These are phyloP conservation scores for Panaeolus cyanescens DNA, from an alignment of 768 basidiomycete genomes.

Conservation along the genomic window DNA sequence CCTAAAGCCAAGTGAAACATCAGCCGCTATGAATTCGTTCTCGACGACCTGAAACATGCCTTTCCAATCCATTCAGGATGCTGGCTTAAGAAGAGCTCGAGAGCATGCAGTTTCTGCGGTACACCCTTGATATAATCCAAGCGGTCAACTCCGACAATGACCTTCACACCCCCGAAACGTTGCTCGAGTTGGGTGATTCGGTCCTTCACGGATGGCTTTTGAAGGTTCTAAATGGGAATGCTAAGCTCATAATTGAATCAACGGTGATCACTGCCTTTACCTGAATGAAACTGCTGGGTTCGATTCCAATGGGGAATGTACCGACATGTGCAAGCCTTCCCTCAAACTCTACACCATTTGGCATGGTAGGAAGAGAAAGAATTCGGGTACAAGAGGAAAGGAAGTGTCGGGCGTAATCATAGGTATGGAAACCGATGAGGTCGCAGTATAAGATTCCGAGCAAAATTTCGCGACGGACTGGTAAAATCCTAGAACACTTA, in stretches of 20 bases:
- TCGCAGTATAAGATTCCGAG: constrained; percentile 95
- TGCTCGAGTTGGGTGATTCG: constrained; percentile 83
- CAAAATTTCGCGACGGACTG: constrained; percentile 96
- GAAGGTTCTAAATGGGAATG: constrained; percentile 58
- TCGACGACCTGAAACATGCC: constrained; percentile 37
- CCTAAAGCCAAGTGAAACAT: constrained; percentile 42
- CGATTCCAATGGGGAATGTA: constrained; percentile 99
- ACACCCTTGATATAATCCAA: constrained; percentile 99
- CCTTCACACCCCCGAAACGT: constrained; percentile 91
- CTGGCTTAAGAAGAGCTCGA: constrained; percentile 95
- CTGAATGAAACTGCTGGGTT: constrained; percentile 88
- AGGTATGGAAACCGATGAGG: constrained; percentile 98
- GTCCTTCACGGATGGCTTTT: constrained; percentile 76
- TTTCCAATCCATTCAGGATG: constrained; percentile 99
- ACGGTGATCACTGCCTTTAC: constrained; percentile 35
- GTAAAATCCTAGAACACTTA: constrained; percentile 70
- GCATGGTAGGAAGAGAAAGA: constrained; percentile 93
- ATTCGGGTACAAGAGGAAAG: constrained; percentile 97
- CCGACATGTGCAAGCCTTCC: constrained; percentile 96
- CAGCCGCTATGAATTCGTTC: background rate
- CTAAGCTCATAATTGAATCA: background rate
- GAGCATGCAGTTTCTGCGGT: constrained; percentile 95
- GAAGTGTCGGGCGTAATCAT: constrained; percentile 99
- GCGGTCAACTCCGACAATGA: constrained; percentile 98
- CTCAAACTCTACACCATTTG: constrained; percentile 96